Base-by-base conservation (phyloP, 2,329 filamentous ascomycete genomes). In the Boeremia lycopersici region DNA sequence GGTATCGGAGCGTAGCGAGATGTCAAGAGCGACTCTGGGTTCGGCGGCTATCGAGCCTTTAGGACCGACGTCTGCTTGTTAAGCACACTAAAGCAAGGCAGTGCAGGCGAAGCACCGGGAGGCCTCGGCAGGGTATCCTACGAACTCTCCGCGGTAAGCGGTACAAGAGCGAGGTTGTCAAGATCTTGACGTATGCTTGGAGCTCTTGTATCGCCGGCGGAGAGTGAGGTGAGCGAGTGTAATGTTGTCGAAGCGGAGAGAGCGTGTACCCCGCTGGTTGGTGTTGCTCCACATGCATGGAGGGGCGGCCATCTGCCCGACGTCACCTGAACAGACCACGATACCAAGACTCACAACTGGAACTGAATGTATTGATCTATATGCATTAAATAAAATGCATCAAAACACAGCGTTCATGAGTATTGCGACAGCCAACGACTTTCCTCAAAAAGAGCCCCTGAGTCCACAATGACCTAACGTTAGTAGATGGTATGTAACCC, bases 401-500 rank as follows among this genome's bases (percentile, higher is more conserved):
- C 4, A 11, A 31, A 26, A 28, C 15, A 8, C 13, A 13, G 31
- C 2, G 13, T 11, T 13, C 5, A 19, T 13, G 5, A 10, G 11
- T 35, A 15, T 19, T 34, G 42, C 17, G 31, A 11, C 8, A 12
- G 5, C 5, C 4, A 28, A 28, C 11, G 13, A 17, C 13, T 12
- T 35, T 17, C 10, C 3, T 11, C 13, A 31, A 6, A 7, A n/a
- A n/a, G 26, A 41, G 3, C 23, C 8, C 34, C 23, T 17, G n/a
- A 44, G 6, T 23, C 23, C 33, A 15, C 33, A 53, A 58, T 50
- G 42, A 35, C 28, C 49, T 48, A 42, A 29, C 25, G 39, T 56
- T 35, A 61, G 53, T 53, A 57, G n/a, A 43, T 59, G 57, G 50
- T 63, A 79, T 86, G 82, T 86, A 75, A 78, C 81, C 82, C 78